These are phyloP conservation scores for Polytolypa hystricis DNA, from an alignment of 2,329 filamentous ascomycete species.

Conservation along the genomic window DNA sequence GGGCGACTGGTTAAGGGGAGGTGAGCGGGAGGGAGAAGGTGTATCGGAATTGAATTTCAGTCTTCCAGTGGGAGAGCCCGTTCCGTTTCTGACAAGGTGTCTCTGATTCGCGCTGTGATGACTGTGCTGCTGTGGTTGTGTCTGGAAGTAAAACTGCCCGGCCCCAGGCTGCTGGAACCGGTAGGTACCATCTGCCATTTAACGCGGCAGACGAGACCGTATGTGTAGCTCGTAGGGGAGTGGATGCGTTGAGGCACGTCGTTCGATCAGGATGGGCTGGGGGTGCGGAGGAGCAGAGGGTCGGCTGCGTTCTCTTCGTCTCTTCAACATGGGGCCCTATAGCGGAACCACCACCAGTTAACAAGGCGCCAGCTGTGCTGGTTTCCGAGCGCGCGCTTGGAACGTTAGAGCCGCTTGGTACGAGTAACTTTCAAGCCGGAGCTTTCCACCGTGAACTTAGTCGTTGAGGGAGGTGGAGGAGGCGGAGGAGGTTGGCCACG, in stretches of 20 bases:
- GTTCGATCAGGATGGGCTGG: constrained; percentile 13
- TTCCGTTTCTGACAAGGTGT: constrained; percentile 35
- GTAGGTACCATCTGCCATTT: constrained; percentile 46
- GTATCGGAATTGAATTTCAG: constrained; percentile 37
- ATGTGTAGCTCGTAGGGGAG: constrained; percentile 22
- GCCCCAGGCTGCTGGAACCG: constrained; percentile 44
- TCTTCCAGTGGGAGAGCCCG: constrained; percentile 35
- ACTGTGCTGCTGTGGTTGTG: constrained; percentile 15
- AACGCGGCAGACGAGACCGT: constrained; percentile 38
- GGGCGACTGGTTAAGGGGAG: constrained; percentile 32
- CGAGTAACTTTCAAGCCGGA: too few relatives aligned
- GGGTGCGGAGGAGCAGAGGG: constrained; percentile 26
- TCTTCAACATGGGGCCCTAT: constrained; percentile 38
- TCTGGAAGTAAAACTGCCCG: constrained; percentile 39
- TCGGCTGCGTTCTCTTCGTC: constrained; percentile 36
- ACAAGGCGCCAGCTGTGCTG: too few relatives aligned
- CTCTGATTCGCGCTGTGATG: constrained; percentile 34
- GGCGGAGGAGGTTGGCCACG: too few relatives aligned
- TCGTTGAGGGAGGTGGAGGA: too few relatives aligned
- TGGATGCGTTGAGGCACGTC: constrained; percentile 17
- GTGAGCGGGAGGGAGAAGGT: constrained; percentile 38
- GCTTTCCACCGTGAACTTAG: too few relatives aligned
- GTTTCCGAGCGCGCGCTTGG: too few relatives aligned
- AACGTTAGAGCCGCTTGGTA: too few relatives aligned
- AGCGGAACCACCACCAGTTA: constrained; percentile 16